Base-by-base conservation (phyloP, 2,329 filamentous ascomycete genomes). In the Didymella arachidicola region DNA sequence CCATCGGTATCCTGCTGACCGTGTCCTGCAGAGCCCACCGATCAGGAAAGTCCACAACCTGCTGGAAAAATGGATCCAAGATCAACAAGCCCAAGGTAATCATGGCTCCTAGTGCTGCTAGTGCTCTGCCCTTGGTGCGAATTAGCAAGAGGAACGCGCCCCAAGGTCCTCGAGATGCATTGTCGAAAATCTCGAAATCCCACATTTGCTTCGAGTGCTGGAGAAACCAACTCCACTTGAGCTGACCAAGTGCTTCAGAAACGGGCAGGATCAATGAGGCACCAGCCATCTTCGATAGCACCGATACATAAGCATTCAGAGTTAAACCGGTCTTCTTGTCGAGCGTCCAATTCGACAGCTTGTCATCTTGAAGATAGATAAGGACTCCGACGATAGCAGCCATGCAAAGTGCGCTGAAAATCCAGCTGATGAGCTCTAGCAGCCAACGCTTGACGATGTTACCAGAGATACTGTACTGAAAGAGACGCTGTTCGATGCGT, bases 151-250 rank as follows among this genome's bases (percentile, higher is more conserved):
- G 19, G 0, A 72, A 10, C 0, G 70, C 53, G 0, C 72, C 72
- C 69, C 71, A 72, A 0, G 72, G 71, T 0, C 72, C 72, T 45
- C 72, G 18, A 0, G 67, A 71, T 0, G 70, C 70, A 2, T 72
- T 72, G n/a, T 77, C 74, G 16, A 77, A 77, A 0, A 73, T 72
- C 27, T 77, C 74, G 16, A 72, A 75, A n/a, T 76, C 74, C 67
- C 68, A 72, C 60, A 76, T 71, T 7, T 65, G 58, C 19, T 72
- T 74, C 0, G 71, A 69, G 5, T 72, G 34, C 0, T 60, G 45
- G 2, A 56, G 29, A 12, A 76, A 76, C 74, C 74, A 76, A 16
- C 62, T 71, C 74, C 74, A 77, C 18, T 77, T 77, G 2, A 75
- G 34, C 41, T 77, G 74, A 0, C 75, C 74, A 0, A 77, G 52